Percentiles rank a stretch among this genome's conserved stretches.
These are phyloP conservation scores for Royoungia palumana DNA, from an alignment of 768 basidiomycete genomes.

Conservation along the genomic window DNA sequence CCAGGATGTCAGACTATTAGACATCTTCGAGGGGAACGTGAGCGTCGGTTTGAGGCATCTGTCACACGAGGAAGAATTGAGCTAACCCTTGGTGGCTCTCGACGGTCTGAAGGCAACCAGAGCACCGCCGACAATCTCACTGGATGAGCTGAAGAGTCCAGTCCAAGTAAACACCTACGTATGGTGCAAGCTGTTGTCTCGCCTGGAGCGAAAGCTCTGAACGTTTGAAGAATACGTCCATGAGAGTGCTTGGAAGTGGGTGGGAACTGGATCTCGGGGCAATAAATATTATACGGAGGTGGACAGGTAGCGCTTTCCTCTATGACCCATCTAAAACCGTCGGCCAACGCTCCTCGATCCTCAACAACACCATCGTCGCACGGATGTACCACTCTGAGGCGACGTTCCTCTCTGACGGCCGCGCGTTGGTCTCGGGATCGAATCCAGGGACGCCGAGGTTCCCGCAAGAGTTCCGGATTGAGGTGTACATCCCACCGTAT, in stretches of 20 bases:
- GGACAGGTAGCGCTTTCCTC: conserved; percentile 56
- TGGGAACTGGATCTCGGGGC: conserved; percentile 38
- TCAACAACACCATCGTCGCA: conserved; percentile 65
- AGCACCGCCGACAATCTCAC: conserved; percentile 40
- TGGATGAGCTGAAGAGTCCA: conserved; percentile 31
- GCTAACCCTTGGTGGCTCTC: conserved; percentile 34
- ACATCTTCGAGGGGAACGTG: conserved; percentile 81
- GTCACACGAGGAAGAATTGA: not conserved
- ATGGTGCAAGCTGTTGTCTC: conserved; percentile 43
- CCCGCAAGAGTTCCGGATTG: conserved; percentile 74
- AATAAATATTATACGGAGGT: conserved; percentile 48
- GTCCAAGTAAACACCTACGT: conserved; percentile 71
- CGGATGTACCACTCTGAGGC: conserved; percentile 83
- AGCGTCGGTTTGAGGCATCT: conserved; percentile 30
- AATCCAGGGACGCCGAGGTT: conserved; percentile 53
- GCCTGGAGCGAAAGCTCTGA: conserved; percentile 67
- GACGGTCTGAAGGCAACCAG: conserved; percentile 18
- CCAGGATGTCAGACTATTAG: conserved; percentile 63
- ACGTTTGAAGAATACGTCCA: conserved; percentile 76
- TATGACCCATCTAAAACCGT: conserved; percentile 65
- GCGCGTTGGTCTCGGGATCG: conserved; percentile 72
- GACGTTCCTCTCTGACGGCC: conserved; percentile 69
- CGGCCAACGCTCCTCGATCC: conserved; percentile 61
- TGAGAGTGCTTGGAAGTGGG: conserved; percentile 79
- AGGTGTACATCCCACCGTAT: conserved; percentile 88